Conservation (phyloP, 305 asterid genomes). For the Fraxinus sp. region DNA sequence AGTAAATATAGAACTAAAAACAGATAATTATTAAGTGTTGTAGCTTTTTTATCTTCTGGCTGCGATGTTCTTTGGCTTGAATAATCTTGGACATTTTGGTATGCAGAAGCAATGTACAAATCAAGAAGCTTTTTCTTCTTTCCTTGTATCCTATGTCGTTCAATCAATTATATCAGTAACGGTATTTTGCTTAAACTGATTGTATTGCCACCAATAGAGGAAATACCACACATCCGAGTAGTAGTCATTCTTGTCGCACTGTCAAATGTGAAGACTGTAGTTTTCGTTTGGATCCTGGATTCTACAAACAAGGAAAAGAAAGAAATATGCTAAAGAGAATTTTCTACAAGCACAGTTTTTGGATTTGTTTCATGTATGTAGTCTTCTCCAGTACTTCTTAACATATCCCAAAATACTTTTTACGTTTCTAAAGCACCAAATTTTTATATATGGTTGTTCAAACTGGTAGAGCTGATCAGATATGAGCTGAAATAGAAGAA, state of each 20-base stretch:
- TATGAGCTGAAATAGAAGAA: not conserved
- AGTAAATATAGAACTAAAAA: not conserved
- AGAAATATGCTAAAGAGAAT: not conserved
- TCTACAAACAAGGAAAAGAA: not conserved
- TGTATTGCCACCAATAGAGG: not conserved
- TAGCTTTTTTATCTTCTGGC: not conserved
- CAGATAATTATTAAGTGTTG: not conserved
- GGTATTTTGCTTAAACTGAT: not conserved
- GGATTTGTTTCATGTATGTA: not conserved
- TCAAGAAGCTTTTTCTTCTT: not conserved
- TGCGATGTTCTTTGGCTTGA: not conserved
- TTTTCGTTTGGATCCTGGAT: not conserved
- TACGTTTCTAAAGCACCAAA: not conserved
- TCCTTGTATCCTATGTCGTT: not conserved
- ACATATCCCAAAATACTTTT: not conserved
- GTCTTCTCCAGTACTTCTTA: not conserved
- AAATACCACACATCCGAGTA: not conserved
- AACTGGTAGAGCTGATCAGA: not conserved
- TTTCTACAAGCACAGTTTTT: not conserved
- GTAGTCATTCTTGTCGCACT: not conserved
- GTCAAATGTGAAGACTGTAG: not conserved
- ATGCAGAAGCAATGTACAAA: not conserved
- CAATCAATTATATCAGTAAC: not conserved
- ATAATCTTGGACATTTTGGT: not conserved
- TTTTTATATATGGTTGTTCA: not conserved